These are phyloP conservation scores for Ophiostoma sp. DNA, from an alignment of 2,329 filamentous ascomycete species.

Conservation along the genomic window DNA sequence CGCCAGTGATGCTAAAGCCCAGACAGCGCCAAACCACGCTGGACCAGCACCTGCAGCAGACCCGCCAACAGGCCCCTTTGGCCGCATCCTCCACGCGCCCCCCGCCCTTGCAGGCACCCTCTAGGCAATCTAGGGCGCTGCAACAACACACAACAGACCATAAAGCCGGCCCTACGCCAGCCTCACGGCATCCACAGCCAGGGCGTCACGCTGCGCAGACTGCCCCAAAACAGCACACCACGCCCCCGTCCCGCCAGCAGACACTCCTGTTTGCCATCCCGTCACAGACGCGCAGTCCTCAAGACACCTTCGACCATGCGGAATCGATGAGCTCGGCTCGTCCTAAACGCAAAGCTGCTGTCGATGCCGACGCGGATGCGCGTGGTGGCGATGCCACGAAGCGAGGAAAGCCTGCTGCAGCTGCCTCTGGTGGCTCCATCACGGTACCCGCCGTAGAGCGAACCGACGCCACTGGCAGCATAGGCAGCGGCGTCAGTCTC, in stretches of 20 bases:
- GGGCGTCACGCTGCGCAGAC: not conserved
- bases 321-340: conserved; percentile 22
- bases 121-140: conserved; percentile 6
- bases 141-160: not conserved
- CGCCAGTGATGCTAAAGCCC: conserved; percentile 25
- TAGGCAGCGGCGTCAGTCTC: not conserved
- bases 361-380: conserved; percentile 9
- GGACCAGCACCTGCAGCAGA: conserved; percentile 21
- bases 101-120: conserved; percentile 14
- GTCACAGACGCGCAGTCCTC: conserved; percentile 23
- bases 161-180: not conserved
- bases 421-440: conserved; percentile 2
- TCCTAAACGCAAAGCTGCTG: conserved; percentile 24
- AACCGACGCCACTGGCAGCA: not conserved
- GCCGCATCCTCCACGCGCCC: conserved; percentile 17
- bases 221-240: conserved; percentile 1
- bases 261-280: conserved; percentile 20
- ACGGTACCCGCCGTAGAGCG: conserved; percentile 1
- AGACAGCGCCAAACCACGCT: conserved; percentile 24
- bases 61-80: not conserved
- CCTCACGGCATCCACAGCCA: not conserved
- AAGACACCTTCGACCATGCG: conserved; percentile 25
- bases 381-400: not conserved
- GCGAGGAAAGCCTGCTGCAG: not conserved
- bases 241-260: conserved; percentile 15